These are phyloP conservation scores for Pseudonitzschia pungens DNA, from an alignment of 108 stramenopile genomes.

Conservation along the genomic window DNA sequence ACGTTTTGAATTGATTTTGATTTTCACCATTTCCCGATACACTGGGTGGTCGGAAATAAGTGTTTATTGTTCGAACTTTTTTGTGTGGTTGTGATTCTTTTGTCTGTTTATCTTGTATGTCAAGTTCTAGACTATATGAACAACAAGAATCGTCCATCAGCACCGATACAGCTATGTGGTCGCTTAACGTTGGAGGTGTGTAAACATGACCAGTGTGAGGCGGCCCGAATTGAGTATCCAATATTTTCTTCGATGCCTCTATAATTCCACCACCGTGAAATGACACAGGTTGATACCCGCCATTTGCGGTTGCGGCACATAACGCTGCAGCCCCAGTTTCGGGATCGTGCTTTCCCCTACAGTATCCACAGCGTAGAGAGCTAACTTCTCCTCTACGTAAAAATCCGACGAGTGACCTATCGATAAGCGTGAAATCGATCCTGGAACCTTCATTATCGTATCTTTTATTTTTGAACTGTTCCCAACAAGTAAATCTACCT, in stretches of 20 bases:
- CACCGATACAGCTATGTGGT: conserved; percentile 86
- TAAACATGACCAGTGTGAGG: conserved; percentile 90
- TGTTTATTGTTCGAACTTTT: conserved; percentile 65
- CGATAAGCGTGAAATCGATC: conserved; percentile 90
- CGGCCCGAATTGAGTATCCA: conserved; percentile 65
- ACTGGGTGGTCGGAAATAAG: conserved; percentile 56
- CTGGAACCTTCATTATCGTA: conserved; percentile 83
- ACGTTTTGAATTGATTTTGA: background rate
- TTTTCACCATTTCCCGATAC: background rate
- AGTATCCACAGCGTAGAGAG: conserved; percentile 60
- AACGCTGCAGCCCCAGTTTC: conserved; percentile 75
- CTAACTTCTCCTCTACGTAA: conserved; percentile 41
- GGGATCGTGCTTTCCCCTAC: conserved; percentile 51
- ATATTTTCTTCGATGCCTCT: conserved; percentile 52
- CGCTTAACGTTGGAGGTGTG: conserved; percentile 87
- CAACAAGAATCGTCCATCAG: conserved; percentile 47
- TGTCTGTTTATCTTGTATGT: conserved; percentile 48
- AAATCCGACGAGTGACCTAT: conserved; percentile 45
- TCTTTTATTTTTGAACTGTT: conserved; percentile 82
- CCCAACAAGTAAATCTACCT: conserved; percentile 88
- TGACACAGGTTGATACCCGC: conserved; percentile 64
- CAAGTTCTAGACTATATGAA: conserved; percentile 20
- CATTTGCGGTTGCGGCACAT: conserved; percentile 76
- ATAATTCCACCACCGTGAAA: conserved; percentile 88
- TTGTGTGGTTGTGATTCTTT: conserved; percentile 90